These are phyloP conservation scores for Aspergillus nomiae DNA, from an alignment of 2,329 filamentous ascomycete species.

Conservation along the genomic window DNA sequence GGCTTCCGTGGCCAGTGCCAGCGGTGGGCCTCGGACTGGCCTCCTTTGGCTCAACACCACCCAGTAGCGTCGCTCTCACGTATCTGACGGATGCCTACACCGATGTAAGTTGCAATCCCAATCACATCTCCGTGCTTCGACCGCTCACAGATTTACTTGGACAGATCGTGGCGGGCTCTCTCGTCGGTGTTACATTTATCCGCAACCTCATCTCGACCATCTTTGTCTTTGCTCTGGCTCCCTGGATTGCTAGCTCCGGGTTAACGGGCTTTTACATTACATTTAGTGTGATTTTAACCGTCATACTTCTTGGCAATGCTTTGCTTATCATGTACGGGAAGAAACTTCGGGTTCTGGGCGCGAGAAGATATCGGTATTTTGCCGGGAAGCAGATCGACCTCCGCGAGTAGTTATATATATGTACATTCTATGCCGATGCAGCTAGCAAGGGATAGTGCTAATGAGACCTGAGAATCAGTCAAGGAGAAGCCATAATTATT, in stretches of 20 bases:
- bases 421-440: no score
- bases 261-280: background rate
- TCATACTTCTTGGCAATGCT: background rate
- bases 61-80: conserved; percentile 28
- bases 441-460: no score
- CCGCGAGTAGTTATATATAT: no score
- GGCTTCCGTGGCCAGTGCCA: conserved; percentile 16
- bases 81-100: conserved; percentile 34
- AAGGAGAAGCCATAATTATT: no score
- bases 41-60: conserved; percentile 21
- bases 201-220: conserved; percentile 48
- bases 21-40: conserved; percentile 15
- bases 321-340: background rate
- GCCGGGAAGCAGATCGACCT: no score
- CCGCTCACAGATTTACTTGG: no score
- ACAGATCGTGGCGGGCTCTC: conserved; percentile 51
- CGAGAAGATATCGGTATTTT: no score
- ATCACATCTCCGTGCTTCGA: background rate
- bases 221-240: conserved; percentile 48
- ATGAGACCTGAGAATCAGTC: no score
- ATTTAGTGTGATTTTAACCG: background rate
- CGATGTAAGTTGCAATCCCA: conserved; percentile 23
- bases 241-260: background rate
- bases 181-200: conserved; percentile 49
- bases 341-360: background rate